These are phyloP conservation scores for Cephalotrichum gorgonifer DNA, from an alignment of 2,329 filamentous ascomycete species.

Conservation along the genomic window DNA sequence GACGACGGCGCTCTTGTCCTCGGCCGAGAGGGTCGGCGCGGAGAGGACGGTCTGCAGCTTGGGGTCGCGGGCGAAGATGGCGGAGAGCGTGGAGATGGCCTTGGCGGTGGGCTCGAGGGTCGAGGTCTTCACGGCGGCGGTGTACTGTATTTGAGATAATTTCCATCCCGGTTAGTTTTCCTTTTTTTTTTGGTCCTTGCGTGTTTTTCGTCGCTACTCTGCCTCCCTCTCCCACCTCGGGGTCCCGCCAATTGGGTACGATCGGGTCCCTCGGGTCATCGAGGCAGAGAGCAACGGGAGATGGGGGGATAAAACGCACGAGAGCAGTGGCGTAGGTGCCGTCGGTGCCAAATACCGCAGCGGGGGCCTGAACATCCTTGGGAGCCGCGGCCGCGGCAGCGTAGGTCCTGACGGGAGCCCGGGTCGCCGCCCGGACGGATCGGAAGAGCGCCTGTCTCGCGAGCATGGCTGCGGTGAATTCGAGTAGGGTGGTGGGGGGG, in stretches of 20 bases:
- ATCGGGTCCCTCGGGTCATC: not conserved
- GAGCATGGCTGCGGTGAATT: conserved; percentile 35
- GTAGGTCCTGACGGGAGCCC: conserved; percentile 59
- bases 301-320: conserved; percentile 48
- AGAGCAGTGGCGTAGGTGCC: conserved; percentile 97
- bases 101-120: conserved; percentile 77
- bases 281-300: not conserved
- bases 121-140: conserved; percentile 80
- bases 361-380: conserved; percentile 68
- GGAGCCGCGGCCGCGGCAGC: conserved; percentile 65
- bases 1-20: conserved; percentile 80
- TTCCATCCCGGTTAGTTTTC: conserved; percentile 1
- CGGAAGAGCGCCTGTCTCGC: conserved; percentile 49
- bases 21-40: conserved; percentile 66
- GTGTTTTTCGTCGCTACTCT: not conserved
- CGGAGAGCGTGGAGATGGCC: conserved; percentile 61
- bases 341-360: conserved; percentile 89
- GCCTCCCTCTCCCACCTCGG: not conserved
- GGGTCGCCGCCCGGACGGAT: conserved; percentile 45
- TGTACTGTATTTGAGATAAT: conserved; percentile 59
- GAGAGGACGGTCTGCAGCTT: conserved; percentile 69
- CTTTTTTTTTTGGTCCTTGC: not conserved
- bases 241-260: not conserved
- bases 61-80: conserved; percentile 68
- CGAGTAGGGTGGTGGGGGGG: conserved; percentile 11